phyloP scores from a whole-genome alignment of 2,329 filamentous ascomycete species.

The Venturia carpophila region DNA sequence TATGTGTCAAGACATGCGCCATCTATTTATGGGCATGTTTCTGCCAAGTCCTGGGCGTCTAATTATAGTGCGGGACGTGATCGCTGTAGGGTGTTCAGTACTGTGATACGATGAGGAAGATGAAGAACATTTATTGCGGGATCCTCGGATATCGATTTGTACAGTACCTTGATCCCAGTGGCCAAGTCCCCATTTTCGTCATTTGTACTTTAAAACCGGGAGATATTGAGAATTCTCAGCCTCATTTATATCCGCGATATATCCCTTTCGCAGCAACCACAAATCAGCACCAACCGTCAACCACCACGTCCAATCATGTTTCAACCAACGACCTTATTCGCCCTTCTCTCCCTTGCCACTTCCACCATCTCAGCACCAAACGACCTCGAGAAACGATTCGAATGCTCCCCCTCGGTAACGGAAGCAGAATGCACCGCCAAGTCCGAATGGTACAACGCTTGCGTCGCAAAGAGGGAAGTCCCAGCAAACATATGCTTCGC shows the following conservation, averaged over 20 bases:
- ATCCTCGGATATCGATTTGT: background rate
- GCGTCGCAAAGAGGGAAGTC: background rate
- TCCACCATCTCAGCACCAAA: background rate
- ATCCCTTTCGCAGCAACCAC: background rate
- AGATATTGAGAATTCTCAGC: background rate
- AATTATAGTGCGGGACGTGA: background rate
- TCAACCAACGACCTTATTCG: background rate
- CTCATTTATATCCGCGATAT: background rate
- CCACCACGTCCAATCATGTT: background rate
- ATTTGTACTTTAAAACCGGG: background rate
- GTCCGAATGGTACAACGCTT: background rate
- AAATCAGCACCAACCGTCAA: background rate
- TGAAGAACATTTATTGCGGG: background rate
- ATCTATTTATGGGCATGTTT: background rate
- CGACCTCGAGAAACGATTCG: background rate
- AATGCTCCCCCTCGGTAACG: background rate
- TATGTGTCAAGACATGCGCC: background rate
- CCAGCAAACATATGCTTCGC: background rate
- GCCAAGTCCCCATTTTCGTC: background rate
- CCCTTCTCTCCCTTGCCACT: background rate
- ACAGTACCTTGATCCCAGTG: background rate
- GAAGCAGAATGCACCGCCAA: background rate
- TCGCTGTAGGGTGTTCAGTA: background rate
- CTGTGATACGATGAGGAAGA: background rate
- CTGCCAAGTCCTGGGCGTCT: background rate